A percentile compares a stretch with the other conserved stretches of the same genome.
These are phyloP conservation scores for Phellopilus nigrolimitatus DNA, from an alignment of 1,284 basidiomycete genomes.

Conservation along the genomic window DNA sequence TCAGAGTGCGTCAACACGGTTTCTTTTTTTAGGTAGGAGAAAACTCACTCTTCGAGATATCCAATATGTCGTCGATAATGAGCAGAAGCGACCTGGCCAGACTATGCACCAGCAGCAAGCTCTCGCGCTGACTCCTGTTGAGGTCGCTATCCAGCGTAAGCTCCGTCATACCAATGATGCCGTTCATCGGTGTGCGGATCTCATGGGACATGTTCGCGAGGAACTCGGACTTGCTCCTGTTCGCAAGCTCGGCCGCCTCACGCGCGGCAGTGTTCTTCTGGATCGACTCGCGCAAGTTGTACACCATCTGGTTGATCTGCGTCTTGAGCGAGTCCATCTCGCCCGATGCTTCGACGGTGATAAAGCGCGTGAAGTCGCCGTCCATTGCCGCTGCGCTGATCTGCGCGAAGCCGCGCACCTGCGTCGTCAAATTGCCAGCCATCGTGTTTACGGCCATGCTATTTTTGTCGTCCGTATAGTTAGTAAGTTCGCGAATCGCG, in stretches of 20 bases:
- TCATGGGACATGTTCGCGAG: slow-evolving; percentile 98
- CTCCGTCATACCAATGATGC: slow-evolving; percentile 99
- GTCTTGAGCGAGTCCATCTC: slow-evolving; percentile 99
- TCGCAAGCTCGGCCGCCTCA: slow-evolving; percentile 95
- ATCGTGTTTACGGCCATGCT: slow-evolving; percentile 92
- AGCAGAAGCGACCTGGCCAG: slow-evolving; percentile 90
- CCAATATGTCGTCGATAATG: slow-evolving; percentile 98
- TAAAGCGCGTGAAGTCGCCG: slow-evolving; percentile 98
- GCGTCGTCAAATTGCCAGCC: slow-evolving; percentile 95
- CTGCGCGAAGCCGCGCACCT: slow-evolving; percentile 98
- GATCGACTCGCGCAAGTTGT: slow-evolving; percentile 93
- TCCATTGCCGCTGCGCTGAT: slow-evolving; percentile 99
- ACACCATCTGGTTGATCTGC: slow-evolving; percentile 99
- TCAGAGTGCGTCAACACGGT: slow-evolving; percentile 11
- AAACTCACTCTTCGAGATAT: slow-evolving; percentile 92
- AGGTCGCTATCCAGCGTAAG: slow-evolving; percentile 92
- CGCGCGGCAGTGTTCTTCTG: slow-evolving; percentile 99
- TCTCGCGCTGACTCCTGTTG: slow-evolving; percentile 88
- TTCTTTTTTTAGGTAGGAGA: slow-evolving; percentile 1
- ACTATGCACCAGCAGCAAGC: slow-evolving; percentile 92
- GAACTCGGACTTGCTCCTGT: slow-evolving; percentile 97
- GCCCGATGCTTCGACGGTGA: slow-evolving; percentile 97
- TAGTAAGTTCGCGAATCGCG: too few relatives aligned
- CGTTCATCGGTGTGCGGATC: slow-evolving; percentile 98
- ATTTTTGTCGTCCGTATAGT: too few relatives aligned